A percentile compares a stretch with the other conserved stretches of the same genome.
Evolutionary conservation across 306 rosid species (phyloP).

Genomic region (Trifolium fragiferum): DNA sequence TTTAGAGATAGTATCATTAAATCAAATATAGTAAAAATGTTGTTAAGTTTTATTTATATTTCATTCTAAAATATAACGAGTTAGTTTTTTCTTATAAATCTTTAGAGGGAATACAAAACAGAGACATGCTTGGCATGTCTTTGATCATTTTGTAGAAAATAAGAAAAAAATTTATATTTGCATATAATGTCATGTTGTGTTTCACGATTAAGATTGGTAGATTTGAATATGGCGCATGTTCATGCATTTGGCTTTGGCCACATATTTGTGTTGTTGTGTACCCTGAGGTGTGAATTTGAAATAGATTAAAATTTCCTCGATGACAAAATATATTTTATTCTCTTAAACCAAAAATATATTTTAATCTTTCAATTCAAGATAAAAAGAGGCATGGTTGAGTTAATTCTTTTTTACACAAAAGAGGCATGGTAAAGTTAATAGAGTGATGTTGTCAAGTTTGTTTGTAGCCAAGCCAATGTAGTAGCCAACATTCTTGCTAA

Average conservation of each 20-base stretch:
- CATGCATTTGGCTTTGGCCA: background rate
- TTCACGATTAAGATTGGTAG: background rate
- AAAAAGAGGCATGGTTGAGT: background rate
- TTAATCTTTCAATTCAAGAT: background rate
- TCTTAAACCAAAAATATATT: no score
- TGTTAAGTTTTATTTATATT: no score
- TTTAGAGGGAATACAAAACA: no score
- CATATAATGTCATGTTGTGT: background rate
- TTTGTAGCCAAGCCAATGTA: background rate
- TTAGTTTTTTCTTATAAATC: no score
- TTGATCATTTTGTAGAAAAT: no score
- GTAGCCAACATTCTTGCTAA: background rate
- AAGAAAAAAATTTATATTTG: no score
- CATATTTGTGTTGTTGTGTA: no score
- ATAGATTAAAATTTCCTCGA: background rate
- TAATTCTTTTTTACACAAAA: no score
- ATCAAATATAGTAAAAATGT: no score
- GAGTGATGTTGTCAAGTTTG: background rate
- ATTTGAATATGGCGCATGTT: background rate
- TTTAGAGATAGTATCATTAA: no score
- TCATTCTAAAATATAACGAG: no score
- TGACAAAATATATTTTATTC: background rate
- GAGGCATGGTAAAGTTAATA: background rate
- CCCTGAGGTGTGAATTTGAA: background rate
- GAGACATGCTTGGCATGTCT: no score